phyloP scores from a whole-genome alignment of 768 basidiomycete species.

The Suillus americanus region DNA sequence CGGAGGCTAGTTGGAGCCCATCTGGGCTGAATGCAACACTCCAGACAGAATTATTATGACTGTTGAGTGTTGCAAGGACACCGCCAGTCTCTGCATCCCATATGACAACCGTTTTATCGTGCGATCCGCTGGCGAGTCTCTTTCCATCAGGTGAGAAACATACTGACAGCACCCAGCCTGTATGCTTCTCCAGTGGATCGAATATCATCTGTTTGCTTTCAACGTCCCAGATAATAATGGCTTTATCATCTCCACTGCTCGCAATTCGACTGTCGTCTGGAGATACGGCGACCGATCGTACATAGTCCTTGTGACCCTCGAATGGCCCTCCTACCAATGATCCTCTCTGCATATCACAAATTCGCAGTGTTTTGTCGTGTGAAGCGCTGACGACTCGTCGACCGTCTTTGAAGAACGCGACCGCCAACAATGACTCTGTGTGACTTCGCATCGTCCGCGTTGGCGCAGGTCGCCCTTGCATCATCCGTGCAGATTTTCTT shows the following conservation, averaged over 20 bases:
- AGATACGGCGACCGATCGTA: slow-evolving; percentile 33
- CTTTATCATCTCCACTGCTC: slow-evolving; percentile 31
- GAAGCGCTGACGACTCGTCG: slow-evolving; percentile 26
- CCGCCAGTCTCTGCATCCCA: slow-evolving; percentile 9
- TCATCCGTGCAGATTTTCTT: neutral
- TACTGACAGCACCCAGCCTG: slow-evolving; percentile 2
- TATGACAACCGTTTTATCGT: neutral
- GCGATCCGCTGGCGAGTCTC: slow-evolving; percentile 11
- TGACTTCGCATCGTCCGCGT: slow-evolving; percentile 15
- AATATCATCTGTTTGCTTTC: slow-evolving; percentile 23
- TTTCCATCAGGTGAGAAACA: slow-evolving; percentile 9
- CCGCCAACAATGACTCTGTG: slow-evolving; percentile 27
- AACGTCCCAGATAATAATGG: slow-evolving; percentile 32
- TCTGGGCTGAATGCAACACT: slow-evolving; percentile 16
- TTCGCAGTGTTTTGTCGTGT: slow-evolving; percentile 29
- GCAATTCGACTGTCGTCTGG: slow-evolving; percentile 32
- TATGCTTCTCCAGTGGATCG: slow-evolving; percentile 22
- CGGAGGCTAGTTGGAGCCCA: slow-evolving; percentile 10
- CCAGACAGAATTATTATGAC: neutral
- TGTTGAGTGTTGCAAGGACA: neutral
- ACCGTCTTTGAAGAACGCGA: slow-evolving; percentile 31
- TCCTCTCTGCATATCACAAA: slow-evolving; percentile 25
- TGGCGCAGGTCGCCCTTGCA: neutral
- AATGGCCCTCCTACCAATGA: slow-evolving; percentile 25
- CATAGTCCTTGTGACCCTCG: slow-evolving; percentile 28